Base-by-base conservation (phyloP, 306 rosid genomes). In the Fragaria vesca region DNA sequence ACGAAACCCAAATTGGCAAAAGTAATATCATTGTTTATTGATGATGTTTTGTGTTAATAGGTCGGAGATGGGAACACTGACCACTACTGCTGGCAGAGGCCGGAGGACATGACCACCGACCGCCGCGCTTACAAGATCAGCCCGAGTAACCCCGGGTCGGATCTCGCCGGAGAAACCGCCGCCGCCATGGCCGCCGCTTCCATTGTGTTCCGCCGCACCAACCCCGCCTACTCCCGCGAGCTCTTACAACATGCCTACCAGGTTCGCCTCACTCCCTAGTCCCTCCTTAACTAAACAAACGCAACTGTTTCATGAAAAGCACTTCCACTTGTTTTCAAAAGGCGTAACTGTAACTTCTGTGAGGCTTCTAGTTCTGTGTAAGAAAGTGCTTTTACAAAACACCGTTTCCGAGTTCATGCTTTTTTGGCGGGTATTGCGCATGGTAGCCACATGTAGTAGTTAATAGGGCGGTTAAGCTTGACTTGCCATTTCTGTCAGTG, bases 111-210 rank as follows among this genome's bases (percentile, higher is more conserved):
- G 99, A 96, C 94, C 72, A 96, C 99, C 2, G 96, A 96, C 93
- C 96, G 99, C 15, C 92, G 66, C 1, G 99, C 96, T 43, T 96
- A 96, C 88, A 86, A 73, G 90, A 80, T 96, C 51, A 95, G 93
- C 84, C 91, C 96, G 0, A 93, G 90, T 76, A 96, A 96, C 17
- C 99, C 99, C 60, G 99, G 99, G 62, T 93, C 99, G 74, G 99
- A 96, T 90, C 99, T 96, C 0, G 98, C 98, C 48, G 99, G 98
- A 66, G 99, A 96, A 85, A 91, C 99, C 0, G 98, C 99, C 12
- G 99, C 99, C 11, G 99, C 99, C 3, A 93, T 96, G 99, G 98
- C 99, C 1, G 98, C 99, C 7, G 99, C 99, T 2, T 93, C 98
- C 79, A 79, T 96, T 12, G 99, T 96, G 28, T 96, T 96, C 90